Percentiles rank a stretch among this genome's conserved stretches.
These are phyloP conservation scores for Gossypium schwendimanii DNA, from an alignment of 441 rosid genomes.

Conservation along the genomic window DNA sequence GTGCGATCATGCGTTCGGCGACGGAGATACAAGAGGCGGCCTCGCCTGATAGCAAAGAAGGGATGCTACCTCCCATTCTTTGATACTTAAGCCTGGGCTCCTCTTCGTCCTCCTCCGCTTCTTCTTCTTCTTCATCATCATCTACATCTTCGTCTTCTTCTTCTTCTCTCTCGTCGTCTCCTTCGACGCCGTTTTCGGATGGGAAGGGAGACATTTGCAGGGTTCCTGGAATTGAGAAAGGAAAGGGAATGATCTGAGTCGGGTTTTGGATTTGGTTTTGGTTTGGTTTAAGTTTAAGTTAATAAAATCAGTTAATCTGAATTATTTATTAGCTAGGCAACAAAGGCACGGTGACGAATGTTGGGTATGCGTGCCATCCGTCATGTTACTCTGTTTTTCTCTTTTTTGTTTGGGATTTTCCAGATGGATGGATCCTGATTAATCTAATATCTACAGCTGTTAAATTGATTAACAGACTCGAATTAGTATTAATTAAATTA, in stretches of 20 bases:
- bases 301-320: not conserved
- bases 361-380: slow-evolving; percentile 25
- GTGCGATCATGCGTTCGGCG: slow-evolving; percentile 94
- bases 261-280: not conserved
- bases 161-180: slow-evolving; percentile 66
- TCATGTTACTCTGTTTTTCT: not conserved
- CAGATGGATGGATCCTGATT: not conserved
- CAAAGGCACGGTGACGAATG: slow-evolving; percentile 28
- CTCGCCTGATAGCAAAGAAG: slow-evolving; percentile 61
- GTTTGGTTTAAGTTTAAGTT: not conserved
- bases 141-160: slow-evolving; percentile 46
- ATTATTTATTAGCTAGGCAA: slow-evolving; percentile 39
- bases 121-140: slow-evolving; percentile 46
- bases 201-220: slow-evolving; percentile 71
- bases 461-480: rapidly evolving
- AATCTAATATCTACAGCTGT: not conserved
- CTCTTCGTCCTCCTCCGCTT: slow-evolving; percentile 67
- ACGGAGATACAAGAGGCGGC: slow-evolving; percentile 92
- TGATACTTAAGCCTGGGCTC: slow-evolving; percentile 97
- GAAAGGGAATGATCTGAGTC: not conserved
- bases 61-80: slow-evolving; percentile 93
- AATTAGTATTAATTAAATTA: no score
- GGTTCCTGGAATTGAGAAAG: not conserved
- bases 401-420: slow-evolving; percentile 8
- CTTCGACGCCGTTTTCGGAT: slow-evolving; percentile 90